These are phyloP conservation scores for Calonectria pteridis DNA, from an alignment of 2,329 filamentous ascomycete genomes.

Conservation along the genomic window DNA sequence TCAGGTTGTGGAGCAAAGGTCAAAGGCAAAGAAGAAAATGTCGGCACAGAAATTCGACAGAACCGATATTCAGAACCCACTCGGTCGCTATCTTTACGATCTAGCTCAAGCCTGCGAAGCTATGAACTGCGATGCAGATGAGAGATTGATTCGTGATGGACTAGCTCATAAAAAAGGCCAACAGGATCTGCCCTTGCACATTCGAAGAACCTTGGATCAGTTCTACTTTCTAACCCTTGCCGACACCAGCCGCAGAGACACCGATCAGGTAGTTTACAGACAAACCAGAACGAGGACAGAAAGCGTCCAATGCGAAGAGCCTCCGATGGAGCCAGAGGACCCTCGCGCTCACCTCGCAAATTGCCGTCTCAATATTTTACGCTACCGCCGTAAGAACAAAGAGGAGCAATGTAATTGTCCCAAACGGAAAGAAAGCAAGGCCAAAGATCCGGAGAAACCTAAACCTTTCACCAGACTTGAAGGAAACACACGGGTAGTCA, in stretches of 20 bases:
- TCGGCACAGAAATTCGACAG: neutral
- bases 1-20: neutral
- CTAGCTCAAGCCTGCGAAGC: neutral
- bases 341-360: neutral
- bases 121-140: neutral
- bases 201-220: neutral
- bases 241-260: neutral
- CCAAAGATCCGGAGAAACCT: neutral
- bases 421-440: neutral
- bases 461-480: neutral
- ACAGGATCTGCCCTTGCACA: neutral
- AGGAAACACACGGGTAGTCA: constrained; percentile 46
- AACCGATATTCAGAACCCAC: neutral
- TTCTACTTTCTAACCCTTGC: constrained; percentile 1
- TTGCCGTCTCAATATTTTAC: neutral
- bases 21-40: neutral
- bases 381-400: neutral
- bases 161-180: neutral
- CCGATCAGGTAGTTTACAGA: constrained; percentile 8
- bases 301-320: neutral
- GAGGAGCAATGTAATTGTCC: neutral
- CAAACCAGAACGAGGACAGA: neutral
- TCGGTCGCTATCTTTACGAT: neutral
- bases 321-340: neutral
- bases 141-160: neutral